phyloP scores from a whole-genome alignment of 2,329 filamentous ascomycete species.

The Aschersonia sp. region DNA sequence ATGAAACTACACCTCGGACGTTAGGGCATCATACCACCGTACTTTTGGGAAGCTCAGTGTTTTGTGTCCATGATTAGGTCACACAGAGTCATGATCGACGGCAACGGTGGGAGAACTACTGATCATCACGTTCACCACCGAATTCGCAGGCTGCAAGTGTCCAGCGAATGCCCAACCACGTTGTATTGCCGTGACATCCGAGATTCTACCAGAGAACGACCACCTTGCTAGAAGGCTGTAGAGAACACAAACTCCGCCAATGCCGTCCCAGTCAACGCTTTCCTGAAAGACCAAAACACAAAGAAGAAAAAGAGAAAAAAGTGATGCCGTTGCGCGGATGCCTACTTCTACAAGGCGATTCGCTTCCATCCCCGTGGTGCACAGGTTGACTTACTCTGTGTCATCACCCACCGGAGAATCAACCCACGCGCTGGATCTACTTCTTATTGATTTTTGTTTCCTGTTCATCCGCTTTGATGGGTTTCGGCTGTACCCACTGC shows the following conservation, averaged over 20 bases:
- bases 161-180: no score
- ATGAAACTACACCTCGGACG: background rate
- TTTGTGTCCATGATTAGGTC: no score
- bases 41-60: background rate
- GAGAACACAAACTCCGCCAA: background rate
- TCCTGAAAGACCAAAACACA: background rate
- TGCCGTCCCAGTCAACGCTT: background rate
- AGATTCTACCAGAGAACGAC: no score
- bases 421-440: conserved; percentile 11
- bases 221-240: background rate
- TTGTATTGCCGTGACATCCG: no score
- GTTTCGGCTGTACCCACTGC: conserved; percentile 12
- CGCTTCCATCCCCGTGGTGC: no score
- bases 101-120: background rate
- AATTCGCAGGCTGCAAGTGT: no score
- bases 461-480: conserved; percentile 15
- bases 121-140: background rate
- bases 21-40: background rate
- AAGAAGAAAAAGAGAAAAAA: conserved; percentile 3
- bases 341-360: no score
- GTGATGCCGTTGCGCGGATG: background rate
- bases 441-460: conserved; percentile 14
- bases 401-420: conserved; percentile 24
- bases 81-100: no score
- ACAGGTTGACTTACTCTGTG: conserved; percentile 12